phyloP scores from a whole-genome alignment of 331 rosid genomes.

The Prunus yedoensis region DNA sequence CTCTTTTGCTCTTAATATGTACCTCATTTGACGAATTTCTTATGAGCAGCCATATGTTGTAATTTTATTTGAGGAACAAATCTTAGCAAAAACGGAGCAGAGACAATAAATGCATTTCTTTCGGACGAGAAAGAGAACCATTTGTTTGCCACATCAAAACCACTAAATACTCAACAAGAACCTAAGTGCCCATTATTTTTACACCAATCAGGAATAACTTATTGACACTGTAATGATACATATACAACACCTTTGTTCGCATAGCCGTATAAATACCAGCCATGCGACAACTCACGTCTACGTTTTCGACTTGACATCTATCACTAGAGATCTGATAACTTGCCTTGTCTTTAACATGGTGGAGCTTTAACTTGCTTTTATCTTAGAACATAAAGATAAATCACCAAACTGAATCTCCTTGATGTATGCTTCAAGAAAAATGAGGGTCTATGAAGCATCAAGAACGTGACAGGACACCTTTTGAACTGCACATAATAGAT shows the following conservation, averaged over 20 bases:
- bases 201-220: neutral
- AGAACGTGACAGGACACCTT: constrained; percentile 83
- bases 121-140: too few species aligned
- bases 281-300: neutral
- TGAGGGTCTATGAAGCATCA: constrained; percentile 25
- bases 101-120: too few species aligned
- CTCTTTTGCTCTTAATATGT: neutral
- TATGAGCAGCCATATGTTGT: neutral
- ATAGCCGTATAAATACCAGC: neutral
- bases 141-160: too few species aligned
- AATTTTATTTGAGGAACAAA: neutral
- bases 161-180: too few species aligned
- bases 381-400: neutral
- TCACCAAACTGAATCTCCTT: neutral
- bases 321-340: neutral
- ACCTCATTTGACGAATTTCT: neutral
- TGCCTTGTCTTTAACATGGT: neutral
- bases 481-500: constrained; percentile 62
- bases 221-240: constrained; percentile 1
- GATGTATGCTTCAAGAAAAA: neutral
- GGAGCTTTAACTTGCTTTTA: neutral
- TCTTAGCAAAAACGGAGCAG: neutral
- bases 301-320: neutral
- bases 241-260: neutral
- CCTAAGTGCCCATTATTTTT: neutral